These are phyloP conservation scores for Canavalia ensiformis DNA, from an alignment of 306 rosid genomes.

Conservation along the genomic window DNA sequence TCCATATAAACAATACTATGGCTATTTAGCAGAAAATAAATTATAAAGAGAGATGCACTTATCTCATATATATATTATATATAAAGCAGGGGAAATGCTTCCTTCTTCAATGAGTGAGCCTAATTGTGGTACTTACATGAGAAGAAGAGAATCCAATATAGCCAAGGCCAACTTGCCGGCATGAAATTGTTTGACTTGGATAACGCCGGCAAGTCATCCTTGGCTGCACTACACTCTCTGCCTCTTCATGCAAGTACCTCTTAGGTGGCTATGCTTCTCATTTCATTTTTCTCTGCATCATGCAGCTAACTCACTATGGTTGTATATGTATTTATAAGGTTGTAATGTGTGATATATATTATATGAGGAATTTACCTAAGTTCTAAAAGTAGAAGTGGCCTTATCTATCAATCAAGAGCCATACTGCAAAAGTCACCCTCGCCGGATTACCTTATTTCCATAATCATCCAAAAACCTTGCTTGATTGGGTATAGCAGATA, in stretches of 20 bases:
- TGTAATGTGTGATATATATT: conserved; percentile 5
- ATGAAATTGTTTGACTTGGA: not conserved
- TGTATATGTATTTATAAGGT: conserved; percentile 26
- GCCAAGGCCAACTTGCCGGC: conserved; percentile 72
- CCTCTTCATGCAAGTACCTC: conserved; percentile 61
- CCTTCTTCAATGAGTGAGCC: conserved; percentile 42
- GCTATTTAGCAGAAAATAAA: conserved; percentile 11
- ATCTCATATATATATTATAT: not conserved
- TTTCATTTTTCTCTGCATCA: conserved; percentile 26
- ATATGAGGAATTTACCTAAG: conserved; percentile 34
- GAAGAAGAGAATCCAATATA: conserved; percentile 58
- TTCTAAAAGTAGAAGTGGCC: conserved; percentile 56
- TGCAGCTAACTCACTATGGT: conserved; percentile 30
- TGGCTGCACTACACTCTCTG: conserved; percentile 60
- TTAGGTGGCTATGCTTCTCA: conserved; percentile 41
- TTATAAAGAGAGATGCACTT: conserved; percentile 28
- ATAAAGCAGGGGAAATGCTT: not conserved
- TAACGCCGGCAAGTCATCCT: conserved; percentile 73
- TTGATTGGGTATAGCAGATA: conserved; percentile 50
- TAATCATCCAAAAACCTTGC: conserved; percentile 49
- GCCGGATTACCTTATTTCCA: conserved; percentile 41
- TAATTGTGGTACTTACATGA: conserved; percentile 54
- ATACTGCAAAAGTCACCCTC: conserved; percentile 37
- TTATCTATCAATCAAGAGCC: conserved; percentile 46
- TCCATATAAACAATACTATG: not conserved